A percentile compares a stretch with the other conserved stretches of the same genome.
Evolutionary conservation across 768 basidiomycete genomes (phyloP).

Genomic region (Amanita phalloides): DNA sequence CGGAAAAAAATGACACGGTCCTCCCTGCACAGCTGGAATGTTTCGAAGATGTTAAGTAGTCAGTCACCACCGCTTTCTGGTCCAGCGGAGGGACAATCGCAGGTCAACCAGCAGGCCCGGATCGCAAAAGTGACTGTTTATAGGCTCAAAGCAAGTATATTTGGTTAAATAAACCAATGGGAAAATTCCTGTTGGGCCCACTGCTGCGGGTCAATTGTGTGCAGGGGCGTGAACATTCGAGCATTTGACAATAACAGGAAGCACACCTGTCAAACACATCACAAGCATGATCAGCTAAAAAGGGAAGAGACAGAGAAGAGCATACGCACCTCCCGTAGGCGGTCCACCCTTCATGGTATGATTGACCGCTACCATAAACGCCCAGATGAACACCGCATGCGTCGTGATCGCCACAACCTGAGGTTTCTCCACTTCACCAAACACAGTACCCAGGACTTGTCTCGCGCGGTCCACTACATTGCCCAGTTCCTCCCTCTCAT

Average conservation of each 20-base stretch:
- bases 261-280: constrained; percentile 10
- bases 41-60: constrained; percentile 37
- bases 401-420: constrained; percentile 59
- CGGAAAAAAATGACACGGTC: constrained; percentile 44
- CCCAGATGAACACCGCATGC: constrained; percentile 53
- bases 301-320: neutral
- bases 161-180: no score
- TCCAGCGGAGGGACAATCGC: constrained; percentile 55
- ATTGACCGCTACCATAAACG: constrained; percentile 37
- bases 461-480: constrained; percentile 38
- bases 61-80: constrained; percentile 54
- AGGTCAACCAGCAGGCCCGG: constrained; percentile 24
- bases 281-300: neutral
- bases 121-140: no score
- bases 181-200: no score
- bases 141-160: no score
- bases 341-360: constrained; percentile 24
- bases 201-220: neutral
- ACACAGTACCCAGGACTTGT: constrained; percentile 43
- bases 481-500: constrained; percentile 38
- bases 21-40: constrained; percentile 50
- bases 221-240: neutral
- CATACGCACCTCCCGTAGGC: constrained; percentile 55
- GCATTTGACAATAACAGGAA: constrained; percentile 15
- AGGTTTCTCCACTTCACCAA: constrained; percentile 24